These are phyloP conservation scores for Multifurca ochricompacta DNA, from an alignment of 768 basidiomycete genomes.

Conservation along the genomic window DNA sequence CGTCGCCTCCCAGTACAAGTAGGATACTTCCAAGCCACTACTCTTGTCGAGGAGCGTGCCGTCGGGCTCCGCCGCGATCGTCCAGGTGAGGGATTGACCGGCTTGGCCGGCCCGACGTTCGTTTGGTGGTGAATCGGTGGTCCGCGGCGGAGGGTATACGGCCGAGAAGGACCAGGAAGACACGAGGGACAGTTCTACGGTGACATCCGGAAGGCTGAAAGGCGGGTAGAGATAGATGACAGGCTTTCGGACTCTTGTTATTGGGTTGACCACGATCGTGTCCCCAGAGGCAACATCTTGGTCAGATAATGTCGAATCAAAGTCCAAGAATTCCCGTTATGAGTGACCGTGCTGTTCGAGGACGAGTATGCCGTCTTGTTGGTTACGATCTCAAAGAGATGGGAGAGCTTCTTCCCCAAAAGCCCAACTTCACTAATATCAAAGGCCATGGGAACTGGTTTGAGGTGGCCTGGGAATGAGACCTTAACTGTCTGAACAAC, in stretches of 20 bases:
- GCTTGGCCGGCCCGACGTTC: background rate
- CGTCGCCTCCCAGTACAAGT: slow-evolving; percentile 11
- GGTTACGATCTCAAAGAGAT: background rate
- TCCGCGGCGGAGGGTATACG: background rate
- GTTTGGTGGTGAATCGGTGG: background rate
- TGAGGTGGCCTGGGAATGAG: background rate
- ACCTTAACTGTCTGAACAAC: background rate
- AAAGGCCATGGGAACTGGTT: background rate
- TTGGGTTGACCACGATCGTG: background rate
- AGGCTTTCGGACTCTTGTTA: background rate
- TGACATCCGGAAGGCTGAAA: background rate
- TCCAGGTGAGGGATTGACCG: slow-evolving; percentile 2
- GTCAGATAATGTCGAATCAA: background rate
- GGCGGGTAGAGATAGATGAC: slow-evolving; percentile 13
- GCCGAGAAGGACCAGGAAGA: slow-evolving; percentile 8
- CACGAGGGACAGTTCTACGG: background rate
- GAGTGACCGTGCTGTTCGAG: background rate
- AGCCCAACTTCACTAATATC: background rate
- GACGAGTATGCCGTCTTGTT: background rate
- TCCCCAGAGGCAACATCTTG: background rate
- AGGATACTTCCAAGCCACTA: slow-evolving; percentile 3
- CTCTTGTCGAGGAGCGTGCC: slow-evolving; percentile 6
- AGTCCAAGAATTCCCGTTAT: background rate
- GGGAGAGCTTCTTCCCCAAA: background rate
- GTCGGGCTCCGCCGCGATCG: slow-evolving; percentile 2